Conservation (phyloP, 2,329 filamentous ascomycete genomes). For the Neospermospora avenae region DNA sequence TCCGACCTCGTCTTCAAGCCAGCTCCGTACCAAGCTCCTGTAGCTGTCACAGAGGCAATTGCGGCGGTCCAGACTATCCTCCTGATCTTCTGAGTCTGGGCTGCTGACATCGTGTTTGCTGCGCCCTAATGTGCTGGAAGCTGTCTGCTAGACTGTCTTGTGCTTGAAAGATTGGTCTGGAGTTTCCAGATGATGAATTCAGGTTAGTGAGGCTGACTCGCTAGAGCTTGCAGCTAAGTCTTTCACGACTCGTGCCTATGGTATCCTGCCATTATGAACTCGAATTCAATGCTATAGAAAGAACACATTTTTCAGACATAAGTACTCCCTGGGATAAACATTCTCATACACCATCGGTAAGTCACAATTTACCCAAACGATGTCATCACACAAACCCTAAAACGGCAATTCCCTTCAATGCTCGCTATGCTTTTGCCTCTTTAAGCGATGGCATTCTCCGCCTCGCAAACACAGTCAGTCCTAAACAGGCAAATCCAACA, state of each 20-base stretch:
- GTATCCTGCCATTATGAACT: too few relatives aligned
- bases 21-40: constrained; percentile 58
- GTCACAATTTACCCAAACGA: background rate
- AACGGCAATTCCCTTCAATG: too few relatives aligned
- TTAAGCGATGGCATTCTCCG: background rate
- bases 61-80: constrained; percentile 53
- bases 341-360: too few relatives aligned
- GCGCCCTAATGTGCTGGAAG: background rate
- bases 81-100: constrained; percentile 39
- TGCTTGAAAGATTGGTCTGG: too few relatives aligned
- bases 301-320: too few relatives aligned
- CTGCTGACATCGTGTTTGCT: background rate
- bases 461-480: background rate
- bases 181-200: background rate
- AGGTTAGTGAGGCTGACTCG: background rate
- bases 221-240: background rate
- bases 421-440: background rate
- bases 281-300: too few relatives aligned
- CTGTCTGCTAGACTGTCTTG: background rate
- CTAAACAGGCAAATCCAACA: background rate
- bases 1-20: constrained; percentile 53
- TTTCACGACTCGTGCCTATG: background rate
- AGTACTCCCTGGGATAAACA: too few relatives aligned
- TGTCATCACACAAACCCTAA: background rate
- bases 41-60: constrained; percentile 54